A percentile compares a stretch with the other conserved stretches of the same genome.
Evolutionary conservation across 768 basidiomycete genomes (phyloP).

Genomic region (Boletus vermiculosoides): DNA sequence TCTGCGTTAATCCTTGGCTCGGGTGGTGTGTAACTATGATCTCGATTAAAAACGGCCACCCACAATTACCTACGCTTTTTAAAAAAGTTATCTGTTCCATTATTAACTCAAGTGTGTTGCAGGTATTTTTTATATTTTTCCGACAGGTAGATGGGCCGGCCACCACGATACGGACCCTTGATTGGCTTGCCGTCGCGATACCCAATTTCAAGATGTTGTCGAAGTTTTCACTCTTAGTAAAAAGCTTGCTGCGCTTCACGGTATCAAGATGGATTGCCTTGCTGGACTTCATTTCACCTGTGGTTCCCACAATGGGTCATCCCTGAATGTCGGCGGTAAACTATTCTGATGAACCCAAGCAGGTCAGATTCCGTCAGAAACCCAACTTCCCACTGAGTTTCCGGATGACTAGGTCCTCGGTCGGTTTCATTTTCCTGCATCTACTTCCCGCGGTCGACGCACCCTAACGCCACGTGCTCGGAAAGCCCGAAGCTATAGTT

Average conservation of each 20-base stretch:
- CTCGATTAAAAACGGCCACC: slow-evolving; percentile 1
- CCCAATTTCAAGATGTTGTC: not conserved
- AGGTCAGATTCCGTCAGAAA: too few species aligned
- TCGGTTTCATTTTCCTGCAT: not conserved
- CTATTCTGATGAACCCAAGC: not conserved
- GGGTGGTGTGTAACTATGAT: not conserved
- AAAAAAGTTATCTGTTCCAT: not conserved
- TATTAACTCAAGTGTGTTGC: not conserved
- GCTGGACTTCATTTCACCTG: not conserved
- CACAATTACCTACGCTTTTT: not conserved
- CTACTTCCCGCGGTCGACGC: not conserved
- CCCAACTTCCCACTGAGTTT: not conserved
- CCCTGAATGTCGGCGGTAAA: slow-evolving; percentile 5
- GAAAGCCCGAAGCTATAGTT: not conserved
- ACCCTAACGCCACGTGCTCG: slow-evolving; percentile 3
- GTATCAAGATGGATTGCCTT: not conserved
- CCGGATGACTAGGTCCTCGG: not conserved
- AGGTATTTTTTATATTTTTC: not conserved
- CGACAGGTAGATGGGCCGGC: too few species aligned
- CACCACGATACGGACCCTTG: not conserved
- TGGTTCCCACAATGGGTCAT: slow-evolving; percentile 1
- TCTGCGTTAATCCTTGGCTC: not conserved
- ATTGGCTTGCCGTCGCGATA: not conserved
- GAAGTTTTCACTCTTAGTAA: not conserved
- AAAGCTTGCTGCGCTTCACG: not conserved